These are phyloP conservation scores for Aureobasidium sp. DNA, from an alignment of 2,329 filamentous ascomycete species.

Conservation along the genomic window DNA sequence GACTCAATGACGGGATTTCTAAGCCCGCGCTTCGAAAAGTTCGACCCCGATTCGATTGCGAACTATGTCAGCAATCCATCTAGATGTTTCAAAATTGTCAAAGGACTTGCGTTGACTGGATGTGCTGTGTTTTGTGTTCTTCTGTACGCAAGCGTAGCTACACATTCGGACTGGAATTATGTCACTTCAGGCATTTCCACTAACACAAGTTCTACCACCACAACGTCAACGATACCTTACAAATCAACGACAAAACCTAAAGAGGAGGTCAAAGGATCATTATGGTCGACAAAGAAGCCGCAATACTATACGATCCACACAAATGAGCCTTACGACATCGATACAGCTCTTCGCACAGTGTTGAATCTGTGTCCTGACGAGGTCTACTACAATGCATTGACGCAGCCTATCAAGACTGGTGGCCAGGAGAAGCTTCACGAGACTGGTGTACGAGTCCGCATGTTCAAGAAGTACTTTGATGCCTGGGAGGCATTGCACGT, in stretches of 20 bases:
- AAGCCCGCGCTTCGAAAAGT: background rate
- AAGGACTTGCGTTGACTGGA: background rate
- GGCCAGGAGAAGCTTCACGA: constrained; percentile 36
- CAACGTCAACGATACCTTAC: background rate
- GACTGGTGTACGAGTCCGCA: constrained; percentile 35
- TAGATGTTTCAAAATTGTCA: background rate
- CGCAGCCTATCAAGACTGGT: constrained; percentile 32
- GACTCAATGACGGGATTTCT: constrained; percentile 4
- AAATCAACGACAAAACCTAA: background rate
- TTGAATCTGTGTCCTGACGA: constrained; percentile 29
- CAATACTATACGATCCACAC: constrained; percentile 12
- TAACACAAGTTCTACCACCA: background rate
- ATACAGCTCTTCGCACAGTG: constrained; percentile 17
- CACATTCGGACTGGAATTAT: constrained; percentile 3
- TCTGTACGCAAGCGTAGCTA: background rate
- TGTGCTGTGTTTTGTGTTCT: constrained; percentile 1
- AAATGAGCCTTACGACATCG: constrained; percentile 11
- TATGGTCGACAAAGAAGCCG: background rate
- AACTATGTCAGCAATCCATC: constrained; percentile 2
- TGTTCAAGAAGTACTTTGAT: constrained; percentile 35
- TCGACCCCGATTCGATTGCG: background rate
- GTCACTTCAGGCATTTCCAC: background rate
- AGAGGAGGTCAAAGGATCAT: background rate
- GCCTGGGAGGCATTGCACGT: constrained; percentile 36
- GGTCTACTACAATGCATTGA: constrained; percentile 30